Conservation (phyloP, 208 protist species). For the Eutreptiella sp. region DNA sequence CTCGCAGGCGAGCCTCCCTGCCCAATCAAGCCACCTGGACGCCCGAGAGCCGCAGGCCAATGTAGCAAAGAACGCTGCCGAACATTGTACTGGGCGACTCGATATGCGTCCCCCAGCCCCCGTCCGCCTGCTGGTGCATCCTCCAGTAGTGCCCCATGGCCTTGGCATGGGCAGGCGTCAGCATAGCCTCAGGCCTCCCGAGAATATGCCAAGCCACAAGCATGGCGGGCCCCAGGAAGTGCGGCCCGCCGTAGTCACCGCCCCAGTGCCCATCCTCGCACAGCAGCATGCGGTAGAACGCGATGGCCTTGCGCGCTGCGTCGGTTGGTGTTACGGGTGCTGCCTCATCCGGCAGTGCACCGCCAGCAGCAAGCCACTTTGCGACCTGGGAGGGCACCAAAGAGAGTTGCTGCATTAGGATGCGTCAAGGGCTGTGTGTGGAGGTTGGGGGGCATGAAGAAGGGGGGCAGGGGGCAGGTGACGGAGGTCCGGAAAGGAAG, state of each 20-base stretch:
- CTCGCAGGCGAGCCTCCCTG: too few species aligned
- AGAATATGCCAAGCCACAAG: constrained; percentile 52
- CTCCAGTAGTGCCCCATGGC: constrained; percentile 55
- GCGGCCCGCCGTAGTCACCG: constrained; percentile 65
- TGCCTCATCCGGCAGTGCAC: too few species aligned
- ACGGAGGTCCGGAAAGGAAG: too few species aligned
- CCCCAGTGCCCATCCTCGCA: constrained; percentile 54
- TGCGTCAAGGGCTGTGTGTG: too few species aligned
- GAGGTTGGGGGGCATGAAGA: too few species aligned
- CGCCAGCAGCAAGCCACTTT: too few species aligned
- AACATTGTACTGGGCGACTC: constrained; percentile 59
- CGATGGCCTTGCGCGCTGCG: neutral
- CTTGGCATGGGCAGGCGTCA: constrained; percentile 21
- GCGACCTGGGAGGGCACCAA: too few species aligned
- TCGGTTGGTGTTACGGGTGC: too few species aligned
- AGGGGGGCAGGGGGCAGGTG: too few species aligned
- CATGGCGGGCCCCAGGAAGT: constrained; percentile 53
- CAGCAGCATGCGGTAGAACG: constrained; percentile 15
- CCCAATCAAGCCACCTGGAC: too few species aligned
- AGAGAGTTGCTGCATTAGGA: too few species aligned
- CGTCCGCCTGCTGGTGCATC: constrained; percentile 49
- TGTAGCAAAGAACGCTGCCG: constrained; percentile 57
- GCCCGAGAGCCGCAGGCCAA: constrained; percentile 55
- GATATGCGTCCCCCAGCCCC: constrained; percentile 68
- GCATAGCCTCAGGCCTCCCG: constrained; percentile 26